Conservation (phyloP, 164 flowering plant species). For the Hamamelis virginiana region DNA sequence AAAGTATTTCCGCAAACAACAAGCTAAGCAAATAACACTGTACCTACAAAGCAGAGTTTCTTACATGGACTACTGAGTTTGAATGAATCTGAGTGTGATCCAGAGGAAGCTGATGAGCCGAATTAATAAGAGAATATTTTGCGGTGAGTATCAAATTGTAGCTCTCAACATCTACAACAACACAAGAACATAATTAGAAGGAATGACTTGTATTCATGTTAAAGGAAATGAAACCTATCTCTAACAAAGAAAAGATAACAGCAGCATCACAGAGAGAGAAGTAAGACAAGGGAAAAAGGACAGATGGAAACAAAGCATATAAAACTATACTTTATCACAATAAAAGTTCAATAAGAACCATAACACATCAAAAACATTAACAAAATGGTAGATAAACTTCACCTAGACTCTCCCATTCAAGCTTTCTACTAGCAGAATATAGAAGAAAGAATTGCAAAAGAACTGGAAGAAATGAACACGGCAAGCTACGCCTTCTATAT, state of each 20-base stretch:
- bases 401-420: not conserved
- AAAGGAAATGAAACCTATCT: not conserved
- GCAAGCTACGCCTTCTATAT: not conserved
- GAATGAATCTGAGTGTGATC: constrained; percentile 56
- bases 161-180: constrained; percentile 61
- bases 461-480: not conserved
- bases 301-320: too few species aligned
- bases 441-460: not conserved
- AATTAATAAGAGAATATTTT: constrained; percentile 71
- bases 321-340: too few species aligned
- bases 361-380: too few species aligned
- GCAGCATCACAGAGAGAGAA: not conserved
- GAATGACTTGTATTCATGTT: not conserved
- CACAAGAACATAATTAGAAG: not conserved
- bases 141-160: constrained; percentile 71
- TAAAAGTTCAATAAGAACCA: too few species aligned
- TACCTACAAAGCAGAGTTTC: constrained; percentile 11
- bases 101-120: constrained; percentile 60
- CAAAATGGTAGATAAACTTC: not conserved
- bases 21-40: not conserved
- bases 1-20: not conserved
- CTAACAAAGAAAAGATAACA: not conserved
- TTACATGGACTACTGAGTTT: constrained; percentile 70
- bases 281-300: too few species aligned
- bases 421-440: not conserved